Evolutionary conservation across 140 eudicot species (phyloP), one percentile per base, ranked within the genome.

Genomic region (Ambrosia hybrid): DNA sequence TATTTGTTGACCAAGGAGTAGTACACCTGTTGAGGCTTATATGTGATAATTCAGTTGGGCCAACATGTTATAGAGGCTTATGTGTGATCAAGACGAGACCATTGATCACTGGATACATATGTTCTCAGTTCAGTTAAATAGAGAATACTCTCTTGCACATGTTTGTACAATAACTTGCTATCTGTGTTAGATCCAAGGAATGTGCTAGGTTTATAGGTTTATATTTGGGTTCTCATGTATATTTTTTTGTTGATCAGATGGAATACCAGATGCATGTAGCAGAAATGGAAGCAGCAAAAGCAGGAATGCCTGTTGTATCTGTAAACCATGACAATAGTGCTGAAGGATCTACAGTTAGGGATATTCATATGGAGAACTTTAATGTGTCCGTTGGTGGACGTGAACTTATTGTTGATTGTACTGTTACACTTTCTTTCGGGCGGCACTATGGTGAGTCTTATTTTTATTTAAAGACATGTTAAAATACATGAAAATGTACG

Each of bases 381-480:
- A 90, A 86, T 76, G 85, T 94, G 2, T 94, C 99, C 71, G 91
- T 94, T 68, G 99, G 99, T 75, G 99, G 99, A 57, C 96, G 97
- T 63, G 99, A 94, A 68, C 99, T 94, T 46, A 90, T 94, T 65
- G 88, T 83, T 53, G 99, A 94, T 74, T 92, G 99, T 68, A 73
- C 81, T 57, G 86, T 94, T 12, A 94, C 97, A 56, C 91, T 94
- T 72, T 83, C 99, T 64, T 80, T 78, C 78, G 99, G 99, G n/a
- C 83, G 99, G 57, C 99, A 94, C 60, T 94, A 94, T 71, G 99
- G 99, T 94, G 71, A 83, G 96, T 76, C 65, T 33, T 46, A 4
- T 72, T 73, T 65, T 36, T 51, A 63, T 5, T 11, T 33, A 7
- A 49, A 12, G 9, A 57, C 48, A 12, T 13, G 55, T 30, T 30